These are phyloP conservation scores for Rhodomyrtus tomentosa DNA, from an alignment of 345 rosid species.

Conservation along the genomic window DNA sequence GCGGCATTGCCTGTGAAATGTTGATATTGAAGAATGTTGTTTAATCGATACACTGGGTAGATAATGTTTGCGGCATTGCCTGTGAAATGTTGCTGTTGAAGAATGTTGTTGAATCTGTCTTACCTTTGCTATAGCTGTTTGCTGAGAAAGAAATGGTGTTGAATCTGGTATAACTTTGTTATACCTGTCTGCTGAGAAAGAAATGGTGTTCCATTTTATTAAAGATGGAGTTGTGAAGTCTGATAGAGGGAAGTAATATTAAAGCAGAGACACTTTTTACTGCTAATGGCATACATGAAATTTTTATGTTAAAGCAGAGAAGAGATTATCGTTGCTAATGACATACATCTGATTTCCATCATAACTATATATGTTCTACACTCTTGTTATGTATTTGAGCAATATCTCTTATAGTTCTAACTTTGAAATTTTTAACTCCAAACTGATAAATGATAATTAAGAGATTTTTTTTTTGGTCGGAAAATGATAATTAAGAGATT, in stretches of 20 bases:
- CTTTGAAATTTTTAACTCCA: neutral
- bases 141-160: neutral
- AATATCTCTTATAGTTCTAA: neutral
- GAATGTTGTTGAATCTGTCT: neutral
- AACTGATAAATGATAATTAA: neutral
- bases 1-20: neutral
- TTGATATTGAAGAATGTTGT: neutral
- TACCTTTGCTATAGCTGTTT: neutral
- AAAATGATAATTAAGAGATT: neutral
- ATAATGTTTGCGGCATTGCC: neutral
- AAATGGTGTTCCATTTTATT: neutral
- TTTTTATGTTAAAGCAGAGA: neutral
- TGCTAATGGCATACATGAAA: neutral
- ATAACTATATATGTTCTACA: neutral
- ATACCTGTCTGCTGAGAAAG: neutral
- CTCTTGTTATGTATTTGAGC: neutral
- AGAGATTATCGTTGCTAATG: neutral
- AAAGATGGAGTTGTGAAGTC: neutral
- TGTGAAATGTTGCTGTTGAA: neutral
- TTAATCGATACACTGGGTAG: neutral
- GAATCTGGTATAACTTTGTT: neutral
- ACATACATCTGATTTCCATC: neutral
- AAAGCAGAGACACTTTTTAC: neutral
- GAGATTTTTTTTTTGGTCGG: no score
- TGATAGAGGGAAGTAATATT: neutral